Conservation (phyloP, 106 monocot genomes). For the Narthecium ossifragum region DNA sequence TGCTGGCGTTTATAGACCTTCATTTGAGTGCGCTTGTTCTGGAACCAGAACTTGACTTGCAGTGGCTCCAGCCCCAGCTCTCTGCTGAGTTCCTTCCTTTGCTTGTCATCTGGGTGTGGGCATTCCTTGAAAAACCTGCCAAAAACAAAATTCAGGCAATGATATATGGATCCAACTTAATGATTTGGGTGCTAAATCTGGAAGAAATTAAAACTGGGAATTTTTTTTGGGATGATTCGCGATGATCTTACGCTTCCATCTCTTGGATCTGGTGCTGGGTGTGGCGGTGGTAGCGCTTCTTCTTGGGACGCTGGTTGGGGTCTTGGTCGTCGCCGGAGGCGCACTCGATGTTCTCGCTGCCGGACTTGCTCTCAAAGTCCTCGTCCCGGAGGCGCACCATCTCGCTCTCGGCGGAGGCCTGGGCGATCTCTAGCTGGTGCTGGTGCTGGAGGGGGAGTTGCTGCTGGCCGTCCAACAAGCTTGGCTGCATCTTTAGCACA, state of each 20-base stretch:
- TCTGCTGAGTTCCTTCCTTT: constrained; percentile 86
- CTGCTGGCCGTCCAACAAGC: constrained; percentile 44
- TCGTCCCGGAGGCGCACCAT: constrained; percentile 35
- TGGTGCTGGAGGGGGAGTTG: constrained; percentile 27
- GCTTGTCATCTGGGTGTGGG: constrained; percentile 99
- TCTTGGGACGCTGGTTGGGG: constrained; percentile 45
- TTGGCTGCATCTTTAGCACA: constrained; percentile 24
- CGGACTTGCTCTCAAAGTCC: constrained; percentile 76
- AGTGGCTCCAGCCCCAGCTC: constrained; percentile 80
- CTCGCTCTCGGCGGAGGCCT: constrained; percentile 19
- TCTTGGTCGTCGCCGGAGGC: constrained; percentile 83
- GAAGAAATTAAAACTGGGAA: no score
- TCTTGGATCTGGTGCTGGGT: constrained; percentile 97
- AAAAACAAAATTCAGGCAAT: not conserved
- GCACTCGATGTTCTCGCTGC: constrained; percentile 78
- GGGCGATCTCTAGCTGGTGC: constrained; percentile 24
- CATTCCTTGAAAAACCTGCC: constrained; percentile 95
- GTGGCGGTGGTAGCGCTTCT: constrained; percentile 96
- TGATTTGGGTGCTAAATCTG: no score
- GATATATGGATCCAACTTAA: not conserved
- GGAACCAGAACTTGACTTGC: constrained; percentile 99
- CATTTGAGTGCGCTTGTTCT: constrained; percentile 99
- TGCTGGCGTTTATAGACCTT: constrained; percentile 44
- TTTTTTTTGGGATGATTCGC: no score
- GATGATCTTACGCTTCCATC: constrained; percentile 70